Evolutionary conservation across 257 asterid genomes (phyloP), one percentile per base, ranked within the genome.

Genomic region (Gentiana dahurica): DNA sequence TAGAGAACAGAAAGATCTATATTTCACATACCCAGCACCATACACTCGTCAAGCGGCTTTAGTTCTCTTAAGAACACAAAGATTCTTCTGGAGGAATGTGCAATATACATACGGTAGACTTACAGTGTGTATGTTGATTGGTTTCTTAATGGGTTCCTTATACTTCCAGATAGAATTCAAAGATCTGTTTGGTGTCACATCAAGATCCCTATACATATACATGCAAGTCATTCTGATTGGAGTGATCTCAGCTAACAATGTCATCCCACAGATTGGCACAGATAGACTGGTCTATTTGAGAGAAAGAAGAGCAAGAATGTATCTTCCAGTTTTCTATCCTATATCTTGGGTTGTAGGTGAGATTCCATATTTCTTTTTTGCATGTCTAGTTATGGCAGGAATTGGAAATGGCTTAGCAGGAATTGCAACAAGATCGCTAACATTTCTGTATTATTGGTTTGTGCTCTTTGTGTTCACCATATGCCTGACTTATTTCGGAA

Each of bases 331-430:
- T 4, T 60, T 36, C 10, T 60, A 60, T 60, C 65, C 57, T 2
- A 9, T 60, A 49, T 60, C 57, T 50, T 59, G 64, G 55, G 64
- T 45, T 4, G 13, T 59, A 3, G 54, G 64, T n/a, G 64, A 59
- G 37, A 59, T 59, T 13, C 64, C 55, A 13, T 59, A 36, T 13
- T 49, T 59, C 55, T 36, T 59, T 5, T 47, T 59, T 13, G 64
- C 55, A 59, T 47, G 55, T 8, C 55, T 59, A 36, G 57, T 57
- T 24, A 51, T 60, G 65, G 57, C 51, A 15, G 65, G 57, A 38
- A 50, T 60, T 60, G 65, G 65, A 50, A 60, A 60, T 38, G 57
- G 57, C 13, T 15, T 50, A 50, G 65, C 65, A 37, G 65, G 64
- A 36, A 60, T 50, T 8, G 64, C 56, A 36, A 60, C 64, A 60